Conservation (phyloP, 129 eudicot species). For the Lactuca sativa region DNA sequence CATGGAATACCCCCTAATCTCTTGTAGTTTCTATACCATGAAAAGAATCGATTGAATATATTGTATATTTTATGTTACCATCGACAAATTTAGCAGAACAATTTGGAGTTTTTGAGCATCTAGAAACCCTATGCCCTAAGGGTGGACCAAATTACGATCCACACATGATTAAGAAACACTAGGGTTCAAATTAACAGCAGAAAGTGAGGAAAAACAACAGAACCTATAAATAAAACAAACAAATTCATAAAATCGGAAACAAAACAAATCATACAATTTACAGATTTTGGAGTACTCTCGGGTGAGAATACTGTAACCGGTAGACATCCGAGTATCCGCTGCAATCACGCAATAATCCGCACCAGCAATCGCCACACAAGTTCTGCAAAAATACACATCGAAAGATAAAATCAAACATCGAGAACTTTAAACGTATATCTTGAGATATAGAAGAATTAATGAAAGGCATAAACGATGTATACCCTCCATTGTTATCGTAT, state of each 20-base stretch:
- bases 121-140: constrained; percentile 28
- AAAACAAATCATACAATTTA: constrained; percentile 57
- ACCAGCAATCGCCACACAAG: constrained; percentile 93
- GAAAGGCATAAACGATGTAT: background rate
- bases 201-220: background rate
- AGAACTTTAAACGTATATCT: background rate
- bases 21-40: background rate
- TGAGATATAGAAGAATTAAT: background rate
- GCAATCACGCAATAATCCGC: constrained; percentile 97
- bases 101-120: background rate
- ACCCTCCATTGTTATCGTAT: constrained; percentile 57
- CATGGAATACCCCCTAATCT: background rate
- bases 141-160: constrained; percentile 7
- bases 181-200: background rate
- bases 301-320: constrained; percentile 96
- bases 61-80: background rate
- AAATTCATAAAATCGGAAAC: background rate
- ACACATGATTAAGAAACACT: constrained; percentile 5
- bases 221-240: background rate
- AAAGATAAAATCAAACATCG: background rate
- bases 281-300: constrained; percentile 95
- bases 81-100: background rate
- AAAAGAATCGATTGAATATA: background rate
- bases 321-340: constrained; percentile 94
- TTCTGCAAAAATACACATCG: constrained; percentile 44